A percentile compares a stretch with the other conserved stretches of the same genome.
phyloP scores from a whole-genome alignment of 306 rosid genomes.

The Medicago arabica region DNA sequence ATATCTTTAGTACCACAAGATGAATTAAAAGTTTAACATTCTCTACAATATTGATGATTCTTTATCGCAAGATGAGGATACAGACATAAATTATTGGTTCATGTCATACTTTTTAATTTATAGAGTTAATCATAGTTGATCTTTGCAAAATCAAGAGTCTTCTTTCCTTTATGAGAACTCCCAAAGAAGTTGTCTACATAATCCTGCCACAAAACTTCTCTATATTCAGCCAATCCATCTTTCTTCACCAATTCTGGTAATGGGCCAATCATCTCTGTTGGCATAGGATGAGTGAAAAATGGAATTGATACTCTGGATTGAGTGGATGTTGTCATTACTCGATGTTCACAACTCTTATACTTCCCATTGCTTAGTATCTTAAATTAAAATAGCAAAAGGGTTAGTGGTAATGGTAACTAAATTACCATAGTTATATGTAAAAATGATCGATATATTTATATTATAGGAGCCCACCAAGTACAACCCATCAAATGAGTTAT shows the following conservation, averaged over 20 bases:
- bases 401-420: background rate
- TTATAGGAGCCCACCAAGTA: too few relatives aligned
- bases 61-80: too few relatives aligned
- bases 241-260: constrained; percentile 50
- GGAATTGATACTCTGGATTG: constrained; percentile 68
- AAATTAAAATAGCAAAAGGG: background rate
- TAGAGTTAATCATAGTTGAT: background rate
- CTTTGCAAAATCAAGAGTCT: constrained; percentile 64
- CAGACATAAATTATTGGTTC: too few relatives aligned
- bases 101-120: background rate
- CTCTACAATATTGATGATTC: too few relatives aligned
- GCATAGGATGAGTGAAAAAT: constrained; percentile 50
- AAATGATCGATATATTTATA: too few relatives aligned
- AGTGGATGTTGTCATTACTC: constrained; percentile 53
- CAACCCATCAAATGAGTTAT: too few relatives aligned
- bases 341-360: constrained; percentile 69
- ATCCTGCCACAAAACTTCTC: constrained; percentile 56
- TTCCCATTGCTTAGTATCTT: constrained; percentile 69
- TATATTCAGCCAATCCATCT: constrained; percentile 57
- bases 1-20: too few relatives aligned
- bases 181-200: constrained; percentile 65
- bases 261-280: constrained; percentile 55
- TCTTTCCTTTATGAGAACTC: constrained; percentile 61
- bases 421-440: background rate
- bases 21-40: too few relatives aligned